Evolutionary conservation across 2,329 filamentous ascomycete species (phyloP), one percentile per base, ranked within the genome.

Genomic region (Juglanconis sp.): DNA sequence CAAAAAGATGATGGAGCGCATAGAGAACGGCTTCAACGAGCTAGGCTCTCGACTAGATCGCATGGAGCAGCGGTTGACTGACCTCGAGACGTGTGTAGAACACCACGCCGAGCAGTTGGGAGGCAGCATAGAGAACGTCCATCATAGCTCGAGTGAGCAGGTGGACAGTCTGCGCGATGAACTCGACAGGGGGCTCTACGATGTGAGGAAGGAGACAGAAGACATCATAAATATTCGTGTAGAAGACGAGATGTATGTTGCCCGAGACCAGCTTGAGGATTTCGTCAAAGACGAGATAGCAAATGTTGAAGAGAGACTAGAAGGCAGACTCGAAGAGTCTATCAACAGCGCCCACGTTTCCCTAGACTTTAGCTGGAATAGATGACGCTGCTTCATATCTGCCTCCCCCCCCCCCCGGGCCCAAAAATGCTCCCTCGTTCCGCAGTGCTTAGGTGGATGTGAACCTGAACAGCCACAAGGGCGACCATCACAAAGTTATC

Each of bases 231-330:
- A n/a, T 53, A 13, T 35, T 9, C 49, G 40, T 11, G 48, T 58
- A 5, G 56, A 58, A n/a, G 56, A 58, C 35, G 56, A 58, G 32
- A 52, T 58, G 40, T 34, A 58, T 32, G 56, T 53, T 15, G 49
- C 56, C 17, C 48, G 51, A 48, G 49, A 48, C 15, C 38, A 58
- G 13, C 56, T 58, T 36, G 49, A 53, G n/a, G 56, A 58, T n/a
- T 36, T 36, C 38, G 50, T 58, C 32, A 52, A 48, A 38, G 56
- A 58, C 10, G 56, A 58, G 10, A 40, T 53, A 10, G 42, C 49
- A 24, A 24, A 32, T 5, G 50, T 53, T 15, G 56, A 58, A 32
- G 49, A 53, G 34, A 52, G 40, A 35, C n/a, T 58, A 5, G 56
- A 53, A 42, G 35, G 13, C 2, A 58, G 17, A 17, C 40, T 58